These are phyloP conservation scores for Hypoxylon subgilvum DNA, from an alignment of 495 filamentous ascomycete genomes.

Conservation along the genomic window DNA sequence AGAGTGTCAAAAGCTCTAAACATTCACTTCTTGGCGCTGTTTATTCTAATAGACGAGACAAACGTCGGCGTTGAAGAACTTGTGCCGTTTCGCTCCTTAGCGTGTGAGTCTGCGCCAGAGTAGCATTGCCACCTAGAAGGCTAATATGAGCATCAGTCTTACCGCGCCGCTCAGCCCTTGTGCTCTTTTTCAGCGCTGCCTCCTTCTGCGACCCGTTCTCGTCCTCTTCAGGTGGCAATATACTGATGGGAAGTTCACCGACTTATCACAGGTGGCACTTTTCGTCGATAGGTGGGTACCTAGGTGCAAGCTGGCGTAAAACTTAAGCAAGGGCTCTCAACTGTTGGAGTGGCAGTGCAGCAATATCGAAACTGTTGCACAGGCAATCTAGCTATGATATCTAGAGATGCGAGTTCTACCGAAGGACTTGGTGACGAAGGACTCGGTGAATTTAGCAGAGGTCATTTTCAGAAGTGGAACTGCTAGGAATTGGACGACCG, in stretches of 20 bases:
- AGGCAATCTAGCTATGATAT: conserved; percentile 27
- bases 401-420: conserved; percentile 27
- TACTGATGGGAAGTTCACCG: too few species aligned
- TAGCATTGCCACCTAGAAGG: conserved; percentile 6
- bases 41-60: conserved; percentile 6
- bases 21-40: conserved; percentile 15
- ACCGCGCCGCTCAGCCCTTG: not conserved
- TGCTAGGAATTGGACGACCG: conserved; percentile 12
- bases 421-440: conserved; percentile 38
- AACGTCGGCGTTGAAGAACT: conserved; percentile 21
- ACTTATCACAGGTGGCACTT: too few species aligned
- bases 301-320: not conserved
- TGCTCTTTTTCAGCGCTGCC: not conserved
- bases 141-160: conserved; percentile 3
- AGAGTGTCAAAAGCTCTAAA: too few species aligned
- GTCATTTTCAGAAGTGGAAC: conserved; percentile 14
- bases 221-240: too few species aligned
- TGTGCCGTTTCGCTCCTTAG: conserved; percentile 22
- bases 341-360: not conserved
- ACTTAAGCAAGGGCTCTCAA: conserved; percentile 2
- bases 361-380: conserved; percentile 6
- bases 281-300: too few species aligned
- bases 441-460: conserved; percentile 33
- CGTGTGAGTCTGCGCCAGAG: conserved; percentile 11
- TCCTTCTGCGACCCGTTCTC: not conserved